phyloP scores from a whole-genome alignment of 345 rosid species.

The Melaleuca quinquenervia region DNA sequence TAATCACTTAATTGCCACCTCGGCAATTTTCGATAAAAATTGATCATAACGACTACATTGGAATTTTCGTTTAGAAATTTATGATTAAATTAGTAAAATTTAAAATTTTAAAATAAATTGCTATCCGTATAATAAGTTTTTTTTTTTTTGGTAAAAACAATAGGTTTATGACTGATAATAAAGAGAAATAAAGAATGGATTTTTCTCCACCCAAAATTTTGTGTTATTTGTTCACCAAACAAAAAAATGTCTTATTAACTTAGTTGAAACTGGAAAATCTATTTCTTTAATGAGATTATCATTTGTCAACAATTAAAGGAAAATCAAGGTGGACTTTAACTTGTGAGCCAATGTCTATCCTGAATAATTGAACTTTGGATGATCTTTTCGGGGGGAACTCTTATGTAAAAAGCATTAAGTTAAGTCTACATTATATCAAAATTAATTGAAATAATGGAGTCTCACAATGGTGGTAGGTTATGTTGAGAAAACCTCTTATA shows the following conservation, averaged over 20 bases:
- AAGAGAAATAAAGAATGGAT: neutral
- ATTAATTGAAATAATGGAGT: neutral
- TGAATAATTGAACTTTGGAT: neutral
- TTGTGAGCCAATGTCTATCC: neutral
- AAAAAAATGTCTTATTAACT: neutral
- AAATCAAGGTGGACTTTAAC: neutral
- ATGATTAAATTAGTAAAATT: neutral
- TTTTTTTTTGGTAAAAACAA: neutral
- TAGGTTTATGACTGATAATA: neutral
- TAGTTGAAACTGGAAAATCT: neutral
- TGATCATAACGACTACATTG: neutral
- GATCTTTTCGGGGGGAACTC: neutral
- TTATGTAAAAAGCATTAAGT: neutral
- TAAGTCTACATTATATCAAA: neutral
- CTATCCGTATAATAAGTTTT: neutral
- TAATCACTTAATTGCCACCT: rapidly evolving
- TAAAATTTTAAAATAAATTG: neutral
- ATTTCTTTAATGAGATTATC: neutral
- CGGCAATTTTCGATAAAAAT: neutral
- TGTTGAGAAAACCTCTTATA: neutral
- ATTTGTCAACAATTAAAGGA: neutral
- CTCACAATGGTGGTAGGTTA: neutral
- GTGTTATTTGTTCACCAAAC: neutral
- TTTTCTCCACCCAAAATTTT: neutral
- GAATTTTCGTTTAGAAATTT: neutral